Evolutionary conservation across 257 asterid species (phyloP).

Genomic region (Primulina eburnea): DNA sequence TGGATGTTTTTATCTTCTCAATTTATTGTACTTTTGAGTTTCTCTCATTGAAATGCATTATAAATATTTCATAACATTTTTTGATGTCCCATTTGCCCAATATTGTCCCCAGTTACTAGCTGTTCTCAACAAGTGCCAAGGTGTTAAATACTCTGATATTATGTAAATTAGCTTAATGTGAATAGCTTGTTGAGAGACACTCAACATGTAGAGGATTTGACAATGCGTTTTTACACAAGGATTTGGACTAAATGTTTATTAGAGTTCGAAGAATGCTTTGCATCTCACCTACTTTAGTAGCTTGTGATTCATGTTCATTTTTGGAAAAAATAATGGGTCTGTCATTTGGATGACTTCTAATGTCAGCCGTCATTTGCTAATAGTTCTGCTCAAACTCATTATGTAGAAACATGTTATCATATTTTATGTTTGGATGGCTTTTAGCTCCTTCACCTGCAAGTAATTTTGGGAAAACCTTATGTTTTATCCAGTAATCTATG

Average conservation of each 20-base stretch:
- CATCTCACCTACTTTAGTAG: constrained; percentile 3
- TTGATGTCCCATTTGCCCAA: neutral
- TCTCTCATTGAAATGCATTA: neutral
- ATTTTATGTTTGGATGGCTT: neutral
- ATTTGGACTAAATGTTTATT: neutral
- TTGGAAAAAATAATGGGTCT: neutral
- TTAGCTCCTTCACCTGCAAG: neutral
- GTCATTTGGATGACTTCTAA: neutral
- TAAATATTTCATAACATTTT: neutral
- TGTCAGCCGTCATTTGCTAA: neutral
- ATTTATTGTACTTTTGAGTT: neutral
- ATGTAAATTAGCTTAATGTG: neutral
- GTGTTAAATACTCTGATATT: neutral
- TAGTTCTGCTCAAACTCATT: neutral
- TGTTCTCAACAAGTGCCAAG: neutral
- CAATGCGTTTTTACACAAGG: neutral
- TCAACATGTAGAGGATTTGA: neutral
- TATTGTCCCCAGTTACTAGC: neutral
- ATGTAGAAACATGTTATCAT: neutral
- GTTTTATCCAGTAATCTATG: constrained; percentile 2
- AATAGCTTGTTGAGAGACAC: neutral
- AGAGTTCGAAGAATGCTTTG: constrained; percentile 2
- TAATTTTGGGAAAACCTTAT: constrained; percentile 2
- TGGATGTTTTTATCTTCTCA: constrained; percentile 1
- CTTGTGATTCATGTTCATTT: neutral